Evolutionary conservation across 1,284 basidiomycete species (phyloP).

Genomic region (Leccinum insigne): DNA sequence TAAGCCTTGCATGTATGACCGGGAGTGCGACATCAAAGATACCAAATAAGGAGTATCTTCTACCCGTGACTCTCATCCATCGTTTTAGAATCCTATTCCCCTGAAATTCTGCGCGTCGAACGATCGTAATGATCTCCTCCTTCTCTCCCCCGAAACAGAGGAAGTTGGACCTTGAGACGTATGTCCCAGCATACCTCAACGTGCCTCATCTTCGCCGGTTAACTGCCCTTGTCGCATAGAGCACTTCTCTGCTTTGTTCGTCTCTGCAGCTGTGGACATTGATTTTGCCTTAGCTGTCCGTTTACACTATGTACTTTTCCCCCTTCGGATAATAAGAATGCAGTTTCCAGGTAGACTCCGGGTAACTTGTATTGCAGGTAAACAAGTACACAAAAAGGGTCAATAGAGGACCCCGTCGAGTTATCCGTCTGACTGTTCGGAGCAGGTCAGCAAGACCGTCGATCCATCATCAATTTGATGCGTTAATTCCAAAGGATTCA

Average conservation of each 20-base stretch:
- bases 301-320: background rate
- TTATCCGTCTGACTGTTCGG: background rate
- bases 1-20: too few species aligned
- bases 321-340: constrained; percentile 19
- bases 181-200: too few species aligned
- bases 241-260: too few species aligned
- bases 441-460: constrained; percentile 29
- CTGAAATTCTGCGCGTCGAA: constrained; percentile 92
- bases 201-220: too few species aligned
- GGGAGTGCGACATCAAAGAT: too few species aligned
- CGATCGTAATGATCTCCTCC: too few species aligned
- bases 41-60: too few species aligned
- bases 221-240: too few species aligned
- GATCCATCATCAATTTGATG: constrained; percentile 46
- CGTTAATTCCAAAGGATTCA: constrained; percentile 39
- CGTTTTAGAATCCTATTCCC: constrained; percentile 78
- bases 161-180: too few species aligned
- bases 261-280: too few species aligned
- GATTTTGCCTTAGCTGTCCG: too few species aligned
- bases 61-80: constrained; percentile 7
- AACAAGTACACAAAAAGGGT: background rate
- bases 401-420: background rate
- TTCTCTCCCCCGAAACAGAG: too few species aligned
- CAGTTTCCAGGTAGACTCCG: constrained; percentile 1
- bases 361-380: constrained; percentile 2